These are phyloP conservation scores for Rhexocercosporidium sp. DNA, from an alignment of 2,329 filamentous ascomycete species.

Conservation along the genomic window DNA sequence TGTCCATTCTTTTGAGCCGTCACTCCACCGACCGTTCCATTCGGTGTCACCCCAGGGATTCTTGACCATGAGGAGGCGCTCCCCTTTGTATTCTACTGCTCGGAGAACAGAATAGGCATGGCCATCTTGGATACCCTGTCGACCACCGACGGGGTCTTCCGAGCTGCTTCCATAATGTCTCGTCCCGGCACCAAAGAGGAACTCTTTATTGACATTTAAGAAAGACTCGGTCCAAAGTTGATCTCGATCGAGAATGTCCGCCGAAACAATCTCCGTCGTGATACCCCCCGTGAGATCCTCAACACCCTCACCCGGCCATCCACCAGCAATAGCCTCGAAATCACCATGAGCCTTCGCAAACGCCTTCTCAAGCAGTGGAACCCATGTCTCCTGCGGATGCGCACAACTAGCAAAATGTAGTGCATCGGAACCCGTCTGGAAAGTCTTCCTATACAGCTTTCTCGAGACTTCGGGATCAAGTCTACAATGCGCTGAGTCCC, in stretches of 20 bases:
- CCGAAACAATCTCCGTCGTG: conserved; percentile 69
- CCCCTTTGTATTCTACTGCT: conserved; percentile 56
- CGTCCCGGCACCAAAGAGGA: conserved; percentile 71
- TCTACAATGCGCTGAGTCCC: conserved; percentile 2
- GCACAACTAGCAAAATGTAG: conserved; percentile 80
- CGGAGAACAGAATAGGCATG: conserved; percentile 65
- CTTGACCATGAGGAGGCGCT: conserved; percentile 56
- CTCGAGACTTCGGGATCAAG: conserved; percentile 38
- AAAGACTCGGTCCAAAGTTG: conserved; percentile 85
- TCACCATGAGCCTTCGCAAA: conserved; percentile 84
- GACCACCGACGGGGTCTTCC: conserved; percentile 29
- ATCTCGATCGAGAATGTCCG: conserved; percentile 78
- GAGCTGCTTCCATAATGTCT: conserved; percentile 43
- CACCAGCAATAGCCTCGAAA: conserved; percentile 75
- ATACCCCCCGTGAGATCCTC: conserved; percentile 71
- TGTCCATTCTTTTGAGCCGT: conserved; percentile 68
- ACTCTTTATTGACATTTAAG: conserved; percentile 79
- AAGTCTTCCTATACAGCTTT: conserved; percentile 48
- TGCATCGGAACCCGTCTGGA: conserved; percentile 67
- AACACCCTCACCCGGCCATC: conserved; percentile 63
- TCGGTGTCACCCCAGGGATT: conserved; percentile 66
- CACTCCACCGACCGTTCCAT: conserved; percentile 63
- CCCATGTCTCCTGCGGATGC: conserved; percentile 81
- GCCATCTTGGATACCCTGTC: conserved; percentile 60
- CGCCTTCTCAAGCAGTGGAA: conserved; percentile 80